Evolutionary conservation across 2,329 filamentous ascomycete genomes (phyloP), one percentile per base, ranked within the genome.

Genomic region (Neofusicoccum sp.): DNA sequence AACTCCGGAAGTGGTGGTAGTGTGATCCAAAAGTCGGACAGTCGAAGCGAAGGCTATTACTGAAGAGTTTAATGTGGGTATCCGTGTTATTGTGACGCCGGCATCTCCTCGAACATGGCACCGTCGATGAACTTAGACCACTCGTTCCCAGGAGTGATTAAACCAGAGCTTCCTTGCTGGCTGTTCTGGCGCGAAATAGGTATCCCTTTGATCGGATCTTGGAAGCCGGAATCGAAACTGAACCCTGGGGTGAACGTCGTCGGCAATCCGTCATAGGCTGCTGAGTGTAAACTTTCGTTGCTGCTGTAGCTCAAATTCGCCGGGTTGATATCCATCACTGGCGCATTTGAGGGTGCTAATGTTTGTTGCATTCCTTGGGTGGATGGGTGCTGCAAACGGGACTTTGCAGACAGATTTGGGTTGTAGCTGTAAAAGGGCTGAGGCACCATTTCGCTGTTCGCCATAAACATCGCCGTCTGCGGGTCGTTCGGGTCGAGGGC

Each of bases 401-500:
- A 66, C 67, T 77, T 75, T 9, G 71, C 68, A 14, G 75, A 70
- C 5, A 73, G 67, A 61, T 80, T 79, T n/a, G 76, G 78, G 65
- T 79, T 78, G 71, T 81, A 82, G 2, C 74, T 78, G 66, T 83
- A 83, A 48, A 76, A 62, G 68, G 75, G 70, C 64, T 78, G 78
- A n/a, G 75, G 71, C 14, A 78, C 65, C 45, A 73, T 72, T 16
- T 79, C 76, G 54, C 76, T 78, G 9, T 79, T 78, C 31, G 73
- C 73, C 79, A 83, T 83, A 64, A 83, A 74, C 66, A 79, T 74
- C 43, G 78, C 69, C 22, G 78, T 79, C 61, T 77, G 72, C 3
- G 79, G 77, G 64, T 84, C 79, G 34, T 75, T 78, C 2, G 75
- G 73, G 64, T 82, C 79, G 4, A 84, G 72, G 0, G 74, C 72